Percentiles rank a stretch among this genome's conserved stretches.
Evolutionary conservation across 1,284 basidiomycete species (phyloP).

Genomic region (Cryptococcus jaspeensis): DNA sequence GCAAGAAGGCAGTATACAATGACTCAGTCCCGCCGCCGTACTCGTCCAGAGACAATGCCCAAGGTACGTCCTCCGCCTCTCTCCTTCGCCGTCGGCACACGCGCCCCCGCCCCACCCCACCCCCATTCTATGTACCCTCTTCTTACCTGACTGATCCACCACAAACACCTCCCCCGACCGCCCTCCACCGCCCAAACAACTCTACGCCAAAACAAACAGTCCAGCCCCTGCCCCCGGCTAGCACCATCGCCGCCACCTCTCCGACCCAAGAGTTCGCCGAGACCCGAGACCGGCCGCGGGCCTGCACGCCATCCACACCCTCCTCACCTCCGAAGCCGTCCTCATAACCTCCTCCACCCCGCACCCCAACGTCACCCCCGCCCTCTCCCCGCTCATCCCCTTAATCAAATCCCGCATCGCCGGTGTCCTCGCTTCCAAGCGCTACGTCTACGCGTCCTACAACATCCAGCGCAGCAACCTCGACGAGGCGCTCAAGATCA

Average conservation of each 20-base stretch:
- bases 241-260: background rate
- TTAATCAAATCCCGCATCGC: slow-evolving; percentile 84
- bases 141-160: background rate
- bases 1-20: no score
- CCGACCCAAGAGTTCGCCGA: slow-evolving; percentile 54
- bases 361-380: slow-evolving; percentile 63
- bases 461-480: slow-evolving; percentile 73
- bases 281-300: slow-evolving; percentile 85
- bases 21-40: slow-evolving; percentile 36
- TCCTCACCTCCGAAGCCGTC: slow-evolving; percentile 87
- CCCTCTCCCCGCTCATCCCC: slow-evolving; percentile 61
- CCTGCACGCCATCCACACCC: slow-evolving; percentile 84
- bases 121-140: background rate
- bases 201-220: slow-evolving; percentile 2
- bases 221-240: slow-evolving; percentile 6
- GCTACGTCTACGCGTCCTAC: slow-evolving; percentile 89
- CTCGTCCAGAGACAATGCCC: slow-evolving; percentile 32
- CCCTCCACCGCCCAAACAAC: background rate
- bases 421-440: slow-evolving; percentile 85
- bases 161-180: slow-evolving; percentile 4
- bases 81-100: background rate
- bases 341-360: slow-evolving; percentile 78
- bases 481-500: slow-evolving; percentile 65
- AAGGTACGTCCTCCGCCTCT: slow-evolving; percentile 30
- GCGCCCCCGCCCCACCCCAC: background rate